A percentile compares a stretch with the other conserved stretches of the same genome.
These are phyloP conservation scores for Dentipellis fragilis DNA, from an alignment of 768 basidiomycete species.

Conservation along the genomic window DNA sequence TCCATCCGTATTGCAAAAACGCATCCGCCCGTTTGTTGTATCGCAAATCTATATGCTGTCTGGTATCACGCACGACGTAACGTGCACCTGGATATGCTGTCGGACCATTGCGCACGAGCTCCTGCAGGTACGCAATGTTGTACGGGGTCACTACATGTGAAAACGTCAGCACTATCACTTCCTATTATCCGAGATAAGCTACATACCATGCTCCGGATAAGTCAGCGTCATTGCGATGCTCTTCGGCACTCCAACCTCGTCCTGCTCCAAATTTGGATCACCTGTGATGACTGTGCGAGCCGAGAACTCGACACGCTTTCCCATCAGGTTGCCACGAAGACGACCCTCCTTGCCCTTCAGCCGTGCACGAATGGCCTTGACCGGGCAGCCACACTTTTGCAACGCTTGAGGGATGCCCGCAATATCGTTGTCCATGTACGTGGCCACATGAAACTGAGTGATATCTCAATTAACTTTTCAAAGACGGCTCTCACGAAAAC, in stretches of 20 bases:
- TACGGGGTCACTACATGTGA: slow-evolving; percentile 77
- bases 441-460: slow-evolving; percentile 92
- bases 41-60: slow-evolving; percentile 91
- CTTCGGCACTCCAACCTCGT: slow-evolving; percentile 92
- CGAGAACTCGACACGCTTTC: slow-evolving; percentile 98
- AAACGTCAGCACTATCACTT: slow-evolving; percentile 3
- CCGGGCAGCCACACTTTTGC: slow-evolving; percentile 94
- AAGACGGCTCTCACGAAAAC: slow-evolving; percentile 14
- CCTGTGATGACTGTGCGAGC: slow-evolving; percentile 99
- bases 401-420: slow-evolving; percentile 95
- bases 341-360: slow-evolving; percentile 99
- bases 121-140: slow-evolving; percentile 90
- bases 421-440: slow-evolving; percentile 99
- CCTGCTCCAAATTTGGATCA: slow-evolving; percentile 92
- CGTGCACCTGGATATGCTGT: slow-evolving; percentile 92
- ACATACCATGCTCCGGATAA: slow-evolving; percentile 86
- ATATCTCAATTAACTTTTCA: neutral
- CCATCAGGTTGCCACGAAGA: slow-evolving; percentile 96
- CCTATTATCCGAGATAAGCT: neutral
- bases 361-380: slow-evolving; percentile 96
- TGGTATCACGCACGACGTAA: slow-evolving; percentile 94
- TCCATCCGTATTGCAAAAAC: slow-evolving; percentile 95
- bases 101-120: slow-evolving; percentile 91
- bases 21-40: slow-evolving; percentile 96
- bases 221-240: slow-evolving; percentile 98